Base-by-base conservation (phyloP, 2,329 filamentous ascomycete genomes). In the Samsoniella hepiali region DNA sequence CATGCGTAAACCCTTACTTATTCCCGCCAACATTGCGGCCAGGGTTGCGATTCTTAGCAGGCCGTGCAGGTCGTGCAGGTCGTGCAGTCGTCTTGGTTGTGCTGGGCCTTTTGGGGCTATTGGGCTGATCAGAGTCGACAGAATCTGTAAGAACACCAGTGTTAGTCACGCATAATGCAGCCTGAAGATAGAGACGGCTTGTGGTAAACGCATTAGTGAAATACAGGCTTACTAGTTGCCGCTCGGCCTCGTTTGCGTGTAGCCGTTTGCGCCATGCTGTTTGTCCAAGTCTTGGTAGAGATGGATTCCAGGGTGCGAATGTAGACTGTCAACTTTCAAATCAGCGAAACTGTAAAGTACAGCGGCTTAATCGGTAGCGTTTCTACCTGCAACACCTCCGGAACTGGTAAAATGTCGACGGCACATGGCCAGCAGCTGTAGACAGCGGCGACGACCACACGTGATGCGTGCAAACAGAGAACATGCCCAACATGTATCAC, bases 221-320 rank as follows among this genome's bases (percentile, higher is more conserved):
- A n/a, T 45, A 17, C 7, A 6, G n/a, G 42, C 42, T 56, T 57
- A 62, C 60, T 32, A 5, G 60, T 10, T 7, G 42, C 17, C n/a
- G 51, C 42, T 49, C 60, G 60, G 42, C 42, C 60, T 54, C 60
- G 60, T 62, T 62, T 62, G 51, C 60, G 51, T 15, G 60, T 38
- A 51, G 42, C 34, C 53, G 60, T 57, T 56, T 62, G 60, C 34
- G 60, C 51, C 60, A 62, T 62, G 22, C n/a, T 50, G 13, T 5
- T 47, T n/a, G n/a, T 40, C 4, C 3, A 58, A 31, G 27, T n/a
- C 38, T 44, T 31, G 8, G 38, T 31, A 15, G 32, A 17, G 34
- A 17, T 29, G 11, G 36, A 22, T 17, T 42, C 6, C 3, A 7
- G 10, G 17, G 8, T 22, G 40, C 27, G 6, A 34, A 27, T 22